Evolutionary conservation across 345 rosid species (phyloP).

Genomic region (Orychophragmus violaceus): DNA sequence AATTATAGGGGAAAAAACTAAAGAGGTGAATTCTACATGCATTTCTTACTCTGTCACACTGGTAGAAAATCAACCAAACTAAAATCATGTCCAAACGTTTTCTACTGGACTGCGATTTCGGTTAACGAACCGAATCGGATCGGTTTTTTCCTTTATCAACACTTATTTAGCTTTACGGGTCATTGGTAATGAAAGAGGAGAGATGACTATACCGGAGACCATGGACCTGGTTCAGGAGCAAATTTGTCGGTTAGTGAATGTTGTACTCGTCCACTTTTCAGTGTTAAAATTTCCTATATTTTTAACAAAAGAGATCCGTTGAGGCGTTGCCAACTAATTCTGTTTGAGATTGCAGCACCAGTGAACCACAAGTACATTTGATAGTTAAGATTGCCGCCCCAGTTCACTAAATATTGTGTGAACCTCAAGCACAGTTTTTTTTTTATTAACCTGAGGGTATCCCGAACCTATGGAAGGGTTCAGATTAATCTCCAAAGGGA

Average conservation of each 20-base stretch:
- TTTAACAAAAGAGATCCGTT: neutral
- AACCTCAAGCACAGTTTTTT: too few species aligned
- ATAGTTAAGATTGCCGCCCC: too few species aligned
- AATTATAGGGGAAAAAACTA: neutral
- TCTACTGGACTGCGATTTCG: too few species aligned
- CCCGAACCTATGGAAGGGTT: too few species aligned
- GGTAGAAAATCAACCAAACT: neutral
- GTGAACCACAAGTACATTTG: too few species aligned
- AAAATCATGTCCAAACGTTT: neutral
- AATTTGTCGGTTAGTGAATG: conserved; percentile 77
- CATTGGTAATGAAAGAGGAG: neutral
- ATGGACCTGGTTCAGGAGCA: conserved; percentile 71
- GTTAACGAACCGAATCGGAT: too few species aligned
- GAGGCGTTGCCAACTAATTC: neutral
- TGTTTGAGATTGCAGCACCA: too few species aligned
- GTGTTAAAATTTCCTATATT: conserved; percentile 66
- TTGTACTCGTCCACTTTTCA: conserved; percentile 82
- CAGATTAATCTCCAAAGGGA: too few species aligned
- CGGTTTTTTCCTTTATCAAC: neutral
- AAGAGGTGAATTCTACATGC: neutral
- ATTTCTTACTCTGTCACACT: neutral
- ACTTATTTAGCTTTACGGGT: neutral
- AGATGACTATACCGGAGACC: conserved; percentile 73
- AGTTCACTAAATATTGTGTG: too few species aligned
- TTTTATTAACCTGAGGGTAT: too few species aligned